phyloP scores from a whole-genome alignment of 805 yeast species.

The Alloascoidea africana region DNA sequence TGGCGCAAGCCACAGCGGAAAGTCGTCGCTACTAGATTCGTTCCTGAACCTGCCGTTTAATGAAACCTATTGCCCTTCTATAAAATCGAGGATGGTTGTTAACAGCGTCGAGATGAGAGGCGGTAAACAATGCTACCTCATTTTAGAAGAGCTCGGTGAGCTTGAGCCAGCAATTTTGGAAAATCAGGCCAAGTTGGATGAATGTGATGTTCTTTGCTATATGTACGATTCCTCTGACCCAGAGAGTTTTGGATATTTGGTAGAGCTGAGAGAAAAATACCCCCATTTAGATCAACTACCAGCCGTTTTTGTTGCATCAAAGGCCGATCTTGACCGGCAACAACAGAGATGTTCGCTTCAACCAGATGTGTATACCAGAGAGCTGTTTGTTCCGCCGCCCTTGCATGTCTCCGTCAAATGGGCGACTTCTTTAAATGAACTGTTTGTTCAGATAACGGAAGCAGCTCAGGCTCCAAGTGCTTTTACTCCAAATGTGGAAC shows the following conservation, averaged over 20 bases:
- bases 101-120: constrained; percentile 89
- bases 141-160: constrained; percentile 82
- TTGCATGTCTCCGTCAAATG: constrained; percentile 83
- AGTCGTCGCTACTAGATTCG: constrained; percentile 68
- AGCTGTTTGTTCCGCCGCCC: constrained; percentile 59
- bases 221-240: constrained; percentile 94
- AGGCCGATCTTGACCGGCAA: constrained; percentile 91
- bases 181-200: constrained; percentile 50
- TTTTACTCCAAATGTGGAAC: constrained; percentile 54
- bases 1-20: constrained; percentile 82
- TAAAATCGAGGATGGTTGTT: constrained; percentile 68
- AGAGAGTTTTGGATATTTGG: constrained; percentile 74
- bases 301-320: constrained; percentile 74
- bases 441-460: constrained; percentile 76
- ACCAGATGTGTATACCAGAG: constrained; percentile 75
- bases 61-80: constrained; percentile 65
- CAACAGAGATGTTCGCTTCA: constrained; percentile 78
- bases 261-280: constrained; percentile 48
- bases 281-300: constrained; percentile 56
- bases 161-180: constrained; percentile 70
- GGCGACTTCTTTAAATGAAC: constrained; percentile 74
- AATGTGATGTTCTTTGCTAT: constrained; percentile 84
- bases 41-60: constrained; percentile 57
- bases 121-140: constrained; percentile 88
- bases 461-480: constrained; percentile 69